Evolutionary conservation across 768 basidiomycete species (phyloP).

Genomic region (Terana coerulea): DNA sequence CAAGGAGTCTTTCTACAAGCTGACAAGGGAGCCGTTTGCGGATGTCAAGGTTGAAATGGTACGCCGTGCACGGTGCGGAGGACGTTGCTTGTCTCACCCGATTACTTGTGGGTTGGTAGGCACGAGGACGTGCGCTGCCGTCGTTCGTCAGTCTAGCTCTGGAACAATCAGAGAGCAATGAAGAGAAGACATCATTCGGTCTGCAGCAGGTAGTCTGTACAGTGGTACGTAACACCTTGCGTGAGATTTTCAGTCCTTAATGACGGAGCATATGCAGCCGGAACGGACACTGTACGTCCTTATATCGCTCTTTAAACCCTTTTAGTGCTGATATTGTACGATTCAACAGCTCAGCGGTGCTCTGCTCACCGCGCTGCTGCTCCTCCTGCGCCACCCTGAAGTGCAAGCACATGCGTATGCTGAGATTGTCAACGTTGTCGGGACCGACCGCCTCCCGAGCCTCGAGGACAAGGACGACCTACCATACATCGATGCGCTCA

Average conservation of each 20-base stretch:
- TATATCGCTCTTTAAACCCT: neutral
- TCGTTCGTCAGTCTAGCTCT: neutral
- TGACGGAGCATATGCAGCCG: no score
- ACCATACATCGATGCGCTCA: conserved; percentile 13
- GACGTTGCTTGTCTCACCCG: neutral
- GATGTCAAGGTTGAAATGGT: neutral
- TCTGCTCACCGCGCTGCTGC: conserved; percentile 14
- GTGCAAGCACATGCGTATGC: conserved; percentile 24
- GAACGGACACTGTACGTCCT: conserved; percentile 13
- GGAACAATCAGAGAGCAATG: neutral
- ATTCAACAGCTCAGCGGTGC: neutral
- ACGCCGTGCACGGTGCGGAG: no score
- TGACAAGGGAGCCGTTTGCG: neutral
- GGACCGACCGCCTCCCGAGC: conserved; percentile 13
- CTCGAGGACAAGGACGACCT: conserved; percentile 7
- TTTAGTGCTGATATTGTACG: no score
- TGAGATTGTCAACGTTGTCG: conserved; percentile 30
- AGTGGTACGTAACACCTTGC: conserved; percentile 10
- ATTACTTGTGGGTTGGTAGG: neutral
- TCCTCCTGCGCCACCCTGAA: conserved; percentile 30
- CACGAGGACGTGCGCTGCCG: neutral
- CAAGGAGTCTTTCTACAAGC: neutral
- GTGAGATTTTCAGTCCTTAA: no score
- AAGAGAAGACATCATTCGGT: conserved; percentile 12
- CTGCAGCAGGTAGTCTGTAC: conserved; percentile 9